These are phyloP conservation scores for Hsuehochloa calcarea DNA, from an alignment of 176 grass and related monocot genomes.

Conservation along the genomic window DNA sequence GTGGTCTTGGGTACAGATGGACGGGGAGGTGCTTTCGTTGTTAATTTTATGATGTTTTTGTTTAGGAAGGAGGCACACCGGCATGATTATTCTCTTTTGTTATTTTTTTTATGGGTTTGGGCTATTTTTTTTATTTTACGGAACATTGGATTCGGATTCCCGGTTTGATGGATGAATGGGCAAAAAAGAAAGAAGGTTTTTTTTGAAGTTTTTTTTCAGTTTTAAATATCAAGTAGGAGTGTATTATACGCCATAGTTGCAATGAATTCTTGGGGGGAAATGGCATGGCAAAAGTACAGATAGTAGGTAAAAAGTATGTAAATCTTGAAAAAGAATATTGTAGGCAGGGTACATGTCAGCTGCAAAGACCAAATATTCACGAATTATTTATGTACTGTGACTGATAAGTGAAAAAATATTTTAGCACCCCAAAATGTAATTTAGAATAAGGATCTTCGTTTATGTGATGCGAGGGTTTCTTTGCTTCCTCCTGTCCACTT, in stretches of 20 bases:
- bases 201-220: not conserved
- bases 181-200: not conserved
- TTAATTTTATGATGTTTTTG: constrained; percentile 28
- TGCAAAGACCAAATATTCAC: not conserved
- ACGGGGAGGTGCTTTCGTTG: not conserved
- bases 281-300: not conserved
- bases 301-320: not conserved
- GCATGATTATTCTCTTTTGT: constrained; percentile 22
- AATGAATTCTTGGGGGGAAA: not conserved
- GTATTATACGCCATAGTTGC: not conserved
- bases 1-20: not conserved
- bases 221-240: not conserved
- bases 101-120: not conserved
- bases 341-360: not conserved
- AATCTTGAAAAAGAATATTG: not conserved
- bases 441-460: not conserved
- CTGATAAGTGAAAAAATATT: not conserved
- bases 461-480: not conserved
- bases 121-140: constrained; percentile 7
- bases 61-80: constrained; percentile 25
- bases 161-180: constrained; percentile 1
- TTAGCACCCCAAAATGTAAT: not conserved
- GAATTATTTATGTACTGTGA: no score
- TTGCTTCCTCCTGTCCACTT: not conserved
- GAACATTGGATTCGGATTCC: constrained; percentile 49